A percentile compares a stretch with the other conserved stretches of the same genome.
Conservation (phyloP, 352 stramenopile species). For the Phytophthora fragariaefolia region DNA sequence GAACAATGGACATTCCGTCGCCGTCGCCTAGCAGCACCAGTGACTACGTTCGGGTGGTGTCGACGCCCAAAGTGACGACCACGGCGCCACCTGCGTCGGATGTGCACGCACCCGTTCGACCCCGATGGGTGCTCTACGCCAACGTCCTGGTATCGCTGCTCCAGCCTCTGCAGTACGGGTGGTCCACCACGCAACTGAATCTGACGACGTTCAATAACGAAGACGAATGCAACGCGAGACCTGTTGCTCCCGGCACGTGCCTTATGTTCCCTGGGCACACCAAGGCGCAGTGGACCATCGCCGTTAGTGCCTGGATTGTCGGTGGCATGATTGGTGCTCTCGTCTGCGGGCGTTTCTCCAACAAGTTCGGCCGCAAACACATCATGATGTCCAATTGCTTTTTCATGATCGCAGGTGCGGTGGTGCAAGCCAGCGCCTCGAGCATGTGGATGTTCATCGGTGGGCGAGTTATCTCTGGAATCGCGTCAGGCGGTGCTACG, state of each 20-base stretch:
- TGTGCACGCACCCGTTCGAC: neutral
- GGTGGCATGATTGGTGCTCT: conserved; percentile 55
- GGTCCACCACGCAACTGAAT: conserved; percentile 54
- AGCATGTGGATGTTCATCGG: conserved; percentile 30
- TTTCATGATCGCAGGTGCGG: conserved; percentile 38
- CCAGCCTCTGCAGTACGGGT: conserved; percentile 31
- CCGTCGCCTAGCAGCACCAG: conserved; percentile 10
- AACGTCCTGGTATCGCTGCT: conserved; percentile 43
- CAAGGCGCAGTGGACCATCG: conserved; percentile 45
- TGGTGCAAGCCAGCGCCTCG: conserved; percentile 28
- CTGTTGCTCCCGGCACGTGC: conserved; percentile 42
- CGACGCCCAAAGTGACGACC: neutral
- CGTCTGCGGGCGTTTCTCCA: conserved; percentile 26
- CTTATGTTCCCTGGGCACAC: conserved; percentile 61
- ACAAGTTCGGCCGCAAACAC: conserved; percentile 41
- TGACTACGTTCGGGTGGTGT: neutral
- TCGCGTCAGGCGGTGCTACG: conserved; percentile 34
- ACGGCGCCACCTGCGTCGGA: neutral
- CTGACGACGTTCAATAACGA: conserved; percentile 36
- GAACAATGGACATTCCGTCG: conserved; percentile 15
- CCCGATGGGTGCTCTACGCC: neutral
- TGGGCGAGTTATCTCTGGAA: conserved; percentile 37
- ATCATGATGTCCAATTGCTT: conserved; percentile 24
- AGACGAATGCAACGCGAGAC: conserved; percentile 40
- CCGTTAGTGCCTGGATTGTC: conserved; percentile 54